Percentiles rank a stretch among this genome's conserved stretches.
Evolutionary conservation across 768 basidiomycete genomes (phyloP).

Genomic region (Mycena sanguinolenta): DNA sequence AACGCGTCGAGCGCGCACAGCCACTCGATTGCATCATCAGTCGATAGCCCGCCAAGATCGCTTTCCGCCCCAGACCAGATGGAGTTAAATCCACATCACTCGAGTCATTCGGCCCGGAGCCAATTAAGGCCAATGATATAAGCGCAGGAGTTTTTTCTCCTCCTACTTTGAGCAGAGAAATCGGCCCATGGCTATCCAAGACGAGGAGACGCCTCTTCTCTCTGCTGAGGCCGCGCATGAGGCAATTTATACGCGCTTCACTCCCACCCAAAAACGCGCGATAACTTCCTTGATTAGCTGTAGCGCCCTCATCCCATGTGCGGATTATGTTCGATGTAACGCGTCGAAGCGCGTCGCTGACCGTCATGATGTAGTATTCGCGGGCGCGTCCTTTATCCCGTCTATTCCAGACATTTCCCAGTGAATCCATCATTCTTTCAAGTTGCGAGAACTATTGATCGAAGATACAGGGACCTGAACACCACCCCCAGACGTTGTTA

Average conservation of each 20-base stretch:
- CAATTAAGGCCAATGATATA: no score
- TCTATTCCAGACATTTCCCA: constrained; percentile 81
- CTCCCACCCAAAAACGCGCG: constrained; percentile 58
- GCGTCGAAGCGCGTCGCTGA: background rate
- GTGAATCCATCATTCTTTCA: no score
- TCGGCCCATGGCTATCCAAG: background rate
- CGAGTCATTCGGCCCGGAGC: no score
- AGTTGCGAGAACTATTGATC: no score
- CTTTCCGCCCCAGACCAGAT: no score
- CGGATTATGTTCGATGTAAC: constrained; percentile 25
- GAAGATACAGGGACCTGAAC: constrained; percentile 71
- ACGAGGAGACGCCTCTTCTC: constrained; percentile 53
- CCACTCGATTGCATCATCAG: no score
- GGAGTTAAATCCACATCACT: no score
- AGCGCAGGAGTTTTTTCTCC: no score
- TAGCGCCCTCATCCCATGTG: constrained; percentile 76
- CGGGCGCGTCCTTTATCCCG: constrained; percentile 78
- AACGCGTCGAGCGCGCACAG: no score
- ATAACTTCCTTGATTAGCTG: constrained; percentile 72
- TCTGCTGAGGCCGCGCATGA: constrained; percentile 41
- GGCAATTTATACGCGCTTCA: constrained; percentile 72
- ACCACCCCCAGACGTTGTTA: constrained; percentile 70
- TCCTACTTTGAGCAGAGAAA: no score
- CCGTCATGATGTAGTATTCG: constrained; percentile 64
- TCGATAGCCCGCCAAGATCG: no score